Evolutionary conservation across 495 filamentous ascomycete species (phyloP).

Genomic region (Penicillium flavigenum): DNA sequence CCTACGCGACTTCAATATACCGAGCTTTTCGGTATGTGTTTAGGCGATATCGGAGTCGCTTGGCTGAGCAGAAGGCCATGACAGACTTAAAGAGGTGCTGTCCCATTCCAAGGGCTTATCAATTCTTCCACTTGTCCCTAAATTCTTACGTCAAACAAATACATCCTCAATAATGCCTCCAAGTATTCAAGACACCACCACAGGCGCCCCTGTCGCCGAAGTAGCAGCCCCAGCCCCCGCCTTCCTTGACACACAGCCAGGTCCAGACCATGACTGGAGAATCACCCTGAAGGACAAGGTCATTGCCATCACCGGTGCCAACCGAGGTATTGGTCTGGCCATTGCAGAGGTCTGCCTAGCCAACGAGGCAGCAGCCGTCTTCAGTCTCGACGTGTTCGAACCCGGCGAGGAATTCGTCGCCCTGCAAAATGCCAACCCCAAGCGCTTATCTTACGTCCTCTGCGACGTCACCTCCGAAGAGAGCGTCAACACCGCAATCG

Average conservation of each 20-base stretch:
- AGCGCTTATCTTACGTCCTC: slow-evolving; percentile 37
- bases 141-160: no score
- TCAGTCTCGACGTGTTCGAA: slow-evolving; percentile 43
- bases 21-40: no score
- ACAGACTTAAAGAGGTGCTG: no score
- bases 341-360: slow-evolving; percentile 43
- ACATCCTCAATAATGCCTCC: no score
- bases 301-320: slow-evolving; percentile 40
- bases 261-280: slow-evolving; percentile 27
- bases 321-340: slow-evolving; percentile 40
- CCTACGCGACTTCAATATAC: no score
- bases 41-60: no score
- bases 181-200: no score
- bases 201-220: background rate
- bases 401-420: slow-evolving; percentile 39
- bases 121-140: no score
- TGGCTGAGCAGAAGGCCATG: no score
- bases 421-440: slow-evolving; percentile 28
- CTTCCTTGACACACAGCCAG: slow-evolving; percentile 28
- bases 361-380: slow-evolving; percentile 39
- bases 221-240: slow-evolving; percentile 7
- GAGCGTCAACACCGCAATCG: slow-evolving; percentile 39
- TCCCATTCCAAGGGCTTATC: no score
- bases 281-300: slow-evolving; percentile 24
- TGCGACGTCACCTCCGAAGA: slow-evolving; percentile 43